phyloP scores from a whole-genome alignment of 2,329 filamentous ascomycete genomes.

The Beauveria sp. region DNA sequence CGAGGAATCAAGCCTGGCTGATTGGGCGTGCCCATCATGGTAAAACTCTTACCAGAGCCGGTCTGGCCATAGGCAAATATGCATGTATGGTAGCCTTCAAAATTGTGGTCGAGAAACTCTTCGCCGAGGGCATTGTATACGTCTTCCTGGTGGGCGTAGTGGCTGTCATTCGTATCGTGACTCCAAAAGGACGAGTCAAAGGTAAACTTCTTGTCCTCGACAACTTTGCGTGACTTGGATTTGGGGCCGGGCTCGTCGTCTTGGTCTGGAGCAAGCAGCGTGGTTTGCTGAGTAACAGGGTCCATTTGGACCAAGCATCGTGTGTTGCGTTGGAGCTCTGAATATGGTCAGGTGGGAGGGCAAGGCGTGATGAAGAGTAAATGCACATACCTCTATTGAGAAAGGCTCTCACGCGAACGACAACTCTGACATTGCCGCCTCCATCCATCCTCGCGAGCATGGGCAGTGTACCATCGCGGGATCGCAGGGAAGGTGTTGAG shows the following conservation, averaged over 20 bases:
- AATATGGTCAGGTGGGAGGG: conserved; percentile 8
- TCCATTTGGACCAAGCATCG: conserved; percentile 90
- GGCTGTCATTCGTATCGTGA: conserved; percentile 66
- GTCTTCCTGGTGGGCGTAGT: conserved; percentile 88
- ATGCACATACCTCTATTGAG: conserved; percentile 59
- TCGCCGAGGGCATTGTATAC: conserved; percentile 92
- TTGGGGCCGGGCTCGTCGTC: conserved; percentile 43
- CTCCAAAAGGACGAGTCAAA: conserved; percentile 99
- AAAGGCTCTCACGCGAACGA: conserved; percentile 74
- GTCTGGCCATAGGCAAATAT: conserved; percentile 99
- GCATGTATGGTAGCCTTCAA: conserved; percentile 97
- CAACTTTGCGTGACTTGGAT: conserved; percentile 61
- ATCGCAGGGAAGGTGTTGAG: conserved; percentile 70
- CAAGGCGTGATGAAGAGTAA: not conserved
- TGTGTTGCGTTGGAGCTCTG: conserved; percentile 74
- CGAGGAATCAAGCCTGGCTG: conserved; percentile 87
- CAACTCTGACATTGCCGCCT: conserved; percentile 74
- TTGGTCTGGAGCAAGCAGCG: conserved; percentile 62
- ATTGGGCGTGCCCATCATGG: conserved; percentile 86
- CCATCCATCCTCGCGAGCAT: conserved; percentile 48
- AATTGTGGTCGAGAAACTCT: conserved; percentile 98
- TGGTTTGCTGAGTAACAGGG: conserved; percentile 77
- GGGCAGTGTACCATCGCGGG: conserved; percentile 59
- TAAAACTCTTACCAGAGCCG: conserved; percentile 95
- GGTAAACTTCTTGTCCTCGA: conserved; percentile 85